Evolutionary conservation across 1,284 basidiomycete species (phyloP), one percentile per base, ranked within the genome.

Genomic region (Rhodotorula glutinis): DNA sequence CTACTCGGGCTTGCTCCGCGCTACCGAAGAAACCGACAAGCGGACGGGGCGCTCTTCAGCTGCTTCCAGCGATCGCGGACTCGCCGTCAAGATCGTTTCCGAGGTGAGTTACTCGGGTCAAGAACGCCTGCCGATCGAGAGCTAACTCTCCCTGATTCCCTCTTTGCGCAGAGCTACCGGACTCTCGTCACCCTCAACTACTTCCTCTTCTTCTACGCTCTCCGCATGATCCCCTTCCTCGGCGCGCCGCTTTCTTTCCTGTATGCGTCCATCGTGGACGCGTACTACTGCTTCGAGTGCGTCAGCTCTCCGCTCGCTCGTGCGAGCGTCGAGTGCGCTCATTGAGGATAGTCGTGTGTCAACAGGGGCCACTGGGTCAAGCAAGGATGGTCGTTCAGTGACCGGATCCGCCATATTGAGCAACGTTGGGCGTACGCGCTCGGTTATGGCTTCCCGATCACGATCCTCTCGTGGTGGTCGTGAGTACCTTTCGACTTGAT

Each of bases 251-350:
- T 82, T 4, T 85, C 85, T 29, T 88, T 90, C 74, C 77, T 84
- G 16, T 91, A 90, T 75, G 79, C 90, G 60, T 91, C 88, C 75
- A 90, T 90, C 87, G 83, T 91, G 54, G 73, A 70, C 73, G 91
- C 90, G 57, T 92, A 90, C 77, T 92, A 92, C 78, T 90, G 87
- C 78, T 92, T 91, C 75, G 90, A 92, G 89, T 90, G 75, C 79
- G 88, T 79, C n/a, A 1, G 17, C 8, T 25, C n/a, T 11, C 53
- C 27, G 41, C 30, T 38, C 5, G 3, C 33, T n/a, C n/a, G n/a
- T n/a, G n/a, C n/a, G n/a, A n/a, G 16, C 23, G 27, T 59, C 49
- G n/a, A 3, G 51, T 63, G 43, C 47, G 53, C 23, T 13, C 23
- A 21, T 21, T 47, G 16, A 47, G 13, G 11, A 23, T 9, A 21